Percentiles rank a stretch among this genome's conserved stretches.
Evolutionary conservation across 768 basidiomycete species (phyloP).

Genomic region (Rubroboletus satanas): DNA sequence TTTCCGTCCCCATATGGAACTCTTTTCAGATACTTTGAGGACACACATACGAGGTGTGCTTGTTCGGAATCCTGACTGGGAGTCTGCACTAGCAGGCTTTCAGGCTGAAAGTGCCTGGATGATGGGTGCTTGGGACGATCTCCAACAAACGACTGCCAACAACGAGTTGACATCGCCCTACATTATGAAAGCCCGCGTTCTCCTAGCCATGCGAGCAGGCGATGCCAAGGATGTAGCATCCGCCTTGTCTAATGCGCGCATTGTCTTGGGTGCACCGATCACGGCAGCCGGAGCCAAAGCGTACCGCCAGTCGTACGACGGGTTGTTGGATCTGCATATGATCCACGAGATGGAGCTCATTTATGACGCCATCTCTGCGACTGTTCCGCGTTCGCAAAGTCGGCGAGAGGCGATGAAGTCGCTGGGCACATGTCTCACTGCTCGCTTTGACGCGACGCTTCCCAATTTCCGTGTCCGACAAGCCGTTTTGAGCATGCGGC

Average conservation of each 20-base stretch:
- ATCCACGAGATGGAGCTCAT: constrained; percentile 82
- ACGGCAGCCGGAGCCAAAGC: constrained; percentile 74
- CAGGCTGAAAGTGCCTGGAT: constrained; percentile 95
- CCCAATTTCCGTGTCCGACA: constrained; percentile 89
- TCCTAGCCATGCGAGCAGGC: constrained; percentile 71
- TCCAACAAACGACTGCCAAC: constrained; percentile 55
- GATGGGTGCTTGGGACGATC: constrained; percentile 89
- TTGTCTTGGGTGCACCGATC: constrained; percentile 74
- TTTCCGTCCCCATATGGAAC: background rate
- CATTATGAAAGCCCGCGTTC: constrained; percentile 70
- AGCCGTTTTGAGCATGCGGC: constrained; percentile 82
- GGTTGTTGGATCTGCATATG: constrained; percentile 79
- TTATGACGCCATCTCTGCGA: constrained; percentile 38
- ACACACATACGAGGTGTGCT: constrained; percentile 93
- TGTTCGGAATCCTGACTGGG: constrained; percentile 82
- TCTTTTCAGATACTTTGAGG: constrained; percentile 75
- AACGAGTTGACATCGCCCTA: constrained; percentile 53
- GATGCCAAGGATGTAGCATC: constrained; percentile 43
- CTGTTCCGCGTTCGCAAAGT: constrained; percentile 39
- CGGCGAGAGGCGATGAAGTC: constrained; percentile 39
- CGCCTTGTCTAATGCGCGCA: constrained; percentile 61
- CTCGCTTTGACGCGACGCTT: constrained; percentile 70
- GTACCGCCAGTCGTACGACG: constrained; percentile 85
- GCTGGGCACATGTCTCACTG: constrained; percentile 41
- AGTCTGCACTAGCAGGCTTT: constrained; percentile 68